These are phyloP conservation scores for Diaporthe citriasiana DNA, from an alignment of 2,329 filamentous ascomycete genomes.

Conservation along the genomic window DNA sequence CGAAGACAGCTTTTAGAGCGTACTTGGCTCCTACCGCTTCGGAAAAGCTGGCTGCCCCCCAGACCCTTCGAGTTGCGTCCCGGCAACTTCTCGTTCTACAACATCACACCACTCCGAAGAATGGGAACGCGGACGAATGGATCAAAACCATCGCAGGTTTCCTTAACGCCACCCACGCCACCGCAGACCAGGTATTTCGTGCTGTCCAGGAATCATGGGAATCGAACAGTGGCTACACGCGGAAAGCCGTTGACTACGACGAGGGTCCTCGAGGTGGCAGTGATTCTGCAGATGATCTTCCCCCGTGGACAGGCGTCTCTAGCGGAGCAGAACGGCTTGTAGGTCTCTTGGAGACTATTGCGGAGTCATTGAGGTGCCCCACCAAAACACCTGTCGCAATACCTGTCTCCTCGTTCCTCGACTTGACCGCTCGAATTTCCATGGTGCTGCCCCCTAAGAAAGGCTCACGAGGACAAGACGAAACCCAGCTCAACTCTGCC, in stretches of 20 bases:
- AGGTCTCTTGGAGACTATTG: slow-evolving; percentile 75
- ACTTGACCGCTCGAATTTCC: slow-evolving; percentile 78
- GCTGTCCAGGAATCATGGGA: slow-evolving; percentile 87
- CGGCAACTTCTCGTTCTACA: slow-evolving; percentile 78
- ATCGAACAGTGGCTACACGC: slow-evolving; percentile 67
- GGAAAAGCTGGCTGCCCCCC: slow-evolving; percentile 63
- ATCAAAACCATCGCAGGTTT: slow-evolving; percentile 72
- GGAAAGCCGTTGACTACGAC: slow-evolving; percentile 60
- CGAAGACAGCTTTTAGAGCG: slow-evolving; percentile 71
- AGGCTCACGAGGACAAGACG: slow-evolving; percentile 61
- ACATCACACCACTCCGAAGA: slow-evolving; percentile 86
- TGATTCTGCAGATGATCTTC: slow-evolving; percentile 65
- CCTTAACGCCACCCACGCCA: slow-evolving; percentile 76
- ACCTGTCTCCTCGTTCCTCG: slow-evolving; percentile 76
- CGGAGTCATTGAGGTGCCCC: slow-evolving; percentile 71
- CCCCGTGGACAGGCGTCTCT: slow-evolving; percentile 80
- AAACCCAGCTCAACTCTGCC: slow-evolving; percentile 77
- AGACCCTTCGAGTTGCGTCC: slow-evolving; percentile 68
- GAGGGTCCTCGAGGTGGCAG: slow-evolving; percentile 63
- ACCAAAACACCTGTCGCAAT: slow-evolving; percentile 77
- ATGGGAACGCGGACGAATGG: slow-evolving; percentile 84
- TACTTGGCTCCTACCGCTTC: slow-evolving; percentile 76
- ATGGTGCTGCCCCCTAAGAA: slow-evolving; percentile 69
- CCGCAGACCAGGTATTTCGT: slow-evolving; percentile 83
- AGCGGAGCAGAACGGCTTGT: slow-evolving; percentile 79